phyloP scores from a whole-genome alignment of 306 rosid genomes.

The Ormosia emarginata region DNA sequence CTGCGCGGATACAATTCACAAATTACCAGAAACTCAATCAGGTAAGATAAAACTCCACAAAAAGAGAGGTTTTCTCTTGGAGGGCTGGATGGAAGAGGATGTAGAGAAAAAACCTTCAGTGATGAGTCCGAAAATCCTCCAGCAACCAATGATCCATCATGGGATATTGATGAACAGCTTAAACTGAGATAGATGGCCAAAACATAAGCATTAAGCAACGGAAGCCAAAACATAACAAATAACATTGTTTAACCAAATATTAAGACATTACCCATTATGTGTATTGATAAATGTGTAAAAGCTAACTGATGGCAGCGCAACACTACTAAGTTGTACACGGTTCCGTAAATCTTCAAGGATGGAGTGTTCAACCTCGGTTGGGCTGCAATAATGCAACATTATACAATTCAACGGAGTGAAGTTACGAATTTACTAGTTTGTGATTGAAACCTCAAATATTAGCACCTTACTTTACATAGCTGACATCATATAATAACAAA shows the following conservation, averaged over 20 bases:
- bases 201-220: slow-evolving; percentile 20
- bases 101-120: slow-evolving; percentile 54
- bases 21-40: slow-evolving; percentile 17
- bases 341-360: slow-evolving; percentile 95
- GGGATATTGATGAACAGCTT: slow-evolving; percentile 92
- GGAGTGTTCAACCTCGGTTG: slow-evolving; percentile 84
- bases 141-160: slow-evolving; percentile 90
- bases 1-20: slow-evolving; percentile 36
- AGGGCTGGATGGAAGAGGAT: background rate
- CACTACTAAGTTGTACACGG: slow-evolving; percentile 91
- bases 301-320: slow-evolving; percentile 91
- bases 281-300: slow-evolving; percentile 86
- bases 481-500: slow-evolving; percentile 9
- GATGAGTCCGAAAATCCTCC: slow-evolving; percentile 98
- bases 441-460: slow-evolving; percentile 6
- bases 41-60: slow-evolving; percentile 9
- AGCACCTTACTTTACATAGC: background rate
- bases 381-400: slow-evolving; percentile 51
- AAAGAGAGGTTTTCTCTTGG: background rate
- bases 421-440: background rate
- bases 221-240: slow-evolving; percentile 18
- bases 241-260: slow-evolving; percentile 3
- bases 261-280: slow-evolving; percentile 67
- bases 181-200: slow-evolving; percentile 47
- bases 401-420: slow-evolving; percentile 4